Evolutionary conservation across 2,329 filamentous ascomycete genomes (phyloP), one percentile per base, ranked within the genome.

Genomic region (Trichoderma breve): DNA sequence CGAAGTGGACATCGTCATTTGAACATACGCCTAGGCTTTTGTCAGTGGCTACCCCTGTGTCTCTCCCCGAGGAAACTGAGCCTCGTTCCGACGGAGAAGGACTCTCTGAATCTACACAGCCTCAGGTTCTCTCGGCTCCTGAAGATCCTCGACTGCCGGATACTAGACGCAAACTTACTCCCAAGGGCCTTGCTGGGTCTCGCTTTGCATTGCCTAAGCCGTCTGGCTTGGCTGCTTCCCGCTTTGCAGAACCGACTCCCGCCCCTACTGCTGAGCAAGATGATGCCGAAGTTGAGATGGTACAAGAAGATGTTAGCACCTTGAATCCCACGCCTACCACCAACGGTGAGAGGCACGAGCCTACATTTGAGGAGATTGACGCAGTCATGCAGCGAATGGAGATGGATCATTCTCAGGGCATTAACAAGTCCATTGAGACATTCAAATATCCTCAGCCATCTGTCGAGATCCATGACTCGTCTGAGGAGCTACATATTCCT

Each of bases 311-410:
- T 11, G 24, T n/a, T 12, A 55, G 60, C 24, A 32, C 24, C 6
- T 69, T 61, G 18, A 73, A 76, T 24, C 71, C 70, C n/a, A 70
- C 68, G 8, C 39, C 61, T 7, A 55, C 75, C 53, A 58, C 74
- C 71, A 55, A 74, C n/a, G 71, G 76, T 55, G 74, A 77, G 15
- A 73, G 74, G 51, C 43, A 15, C 26, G 70, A 71, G n/a, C 70
- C 32, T 67, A 88, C 91, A 0, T 93, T 93, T 76, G 91, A 95
- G 75, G 94, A 98, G 78, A 95, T 98, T 77, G 95, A 98, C 83
- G 93, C 92, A 58, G 90, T 98, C 67, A 97, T 98, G 94, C 89
- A 91, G 74, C 92, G 96, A 73, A 87, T 98, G 76, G 88, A 91
- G 72, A 89, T 86, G 62, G 90, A 94, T 75, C 92, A 92, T 2